Evolutionary conservation across 2,329 filamentous ascomycete genomes (phyloP).

Genomic region (Elsinoe necatrix): DNA sequence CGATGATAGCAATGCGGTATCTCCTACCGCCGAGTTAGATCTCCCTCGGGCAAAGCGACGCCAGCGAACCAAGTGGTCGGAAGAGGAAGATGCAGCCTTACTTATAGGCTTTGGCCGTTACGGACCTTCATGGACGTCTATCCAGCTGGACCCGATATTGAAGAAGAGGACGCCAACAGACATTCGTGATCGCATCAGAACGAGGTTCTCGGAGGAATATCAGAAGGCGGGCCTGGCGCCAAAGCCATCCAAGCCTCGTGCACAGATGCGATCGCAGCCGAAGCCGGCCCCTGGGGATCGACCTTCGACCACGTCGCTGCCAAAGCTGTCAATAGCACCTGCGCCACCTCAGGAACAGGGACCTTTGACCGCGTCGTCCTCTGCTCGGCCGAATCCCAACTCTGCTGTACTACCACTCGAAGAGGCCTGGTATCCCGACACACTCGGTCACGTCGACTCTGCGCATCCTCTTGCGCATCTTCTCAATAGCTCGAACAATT

Average conservation of each 20-base stretch:
- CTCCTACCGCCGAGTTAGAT: not conserved
- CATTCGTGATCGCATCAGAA: constrained; percentile 53
- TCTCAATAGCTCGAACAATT: not conserved
- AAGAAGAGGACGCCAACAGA: constrained; percentile 48
- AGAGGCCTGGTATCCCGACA: not conserved
- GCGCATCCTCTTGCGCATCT: constrained; percentile 10
- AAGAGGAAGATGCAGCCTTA: constrained; percentile 50
- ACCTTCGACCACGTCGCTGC: not conserved
- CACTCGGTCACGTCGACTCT: not conserved
- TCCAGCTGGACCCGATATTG: constrained; percentile 48
- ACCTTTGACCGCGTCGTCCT: not conserved
- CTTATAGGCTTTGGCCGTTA: constrained; percentile 51
- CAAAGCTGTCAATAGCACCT: not conserved
- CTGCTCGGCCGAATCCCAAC: not conserved
- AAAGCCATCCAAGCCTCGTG: constrained; percentile 17
- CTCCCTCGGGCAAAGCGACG: constrained; percentile 37
- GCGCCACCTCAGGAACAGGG: not conserved
- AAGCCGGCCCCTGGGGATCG: not conserved
- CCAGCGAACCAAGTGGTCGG: constrained; percentile 47
- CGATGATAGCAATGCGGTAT: not conserved
- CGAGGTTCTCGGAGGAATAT: constrained; percentile 51
- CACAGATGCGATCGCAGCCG: constrained; percentile 11
- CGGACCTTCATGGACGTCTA: constrained; percentile 52
- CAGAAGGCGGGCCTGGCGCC: constrained; percentile 39
- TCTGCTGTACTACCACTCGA: not conserved